phyloP scores from a whole-genome alignment of 352 stramenopile genomes.

The Blastocystis hominis region DNA sequence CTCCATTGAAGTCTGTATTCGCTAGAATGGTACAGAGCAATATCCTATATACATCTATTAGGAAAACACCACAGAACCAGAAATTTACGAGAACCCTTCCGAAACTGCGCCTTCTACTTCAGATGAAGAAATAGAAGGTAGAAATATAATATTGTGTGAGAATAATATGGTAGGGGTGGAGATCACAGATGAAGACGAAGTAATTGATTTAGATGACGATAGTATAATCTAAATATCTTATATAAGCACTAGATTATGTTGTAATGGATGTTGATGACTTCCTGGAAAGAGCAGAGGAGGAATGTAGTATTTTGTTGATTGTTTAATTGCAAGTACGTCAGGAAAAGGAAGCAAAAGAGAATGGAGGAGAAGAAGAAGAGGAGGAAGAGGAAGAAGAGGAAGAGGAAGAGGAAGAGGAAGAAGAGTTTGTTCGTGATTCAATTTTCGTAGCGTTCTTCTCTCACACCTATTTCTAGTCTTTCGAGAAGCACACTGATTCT shows the following conservation, averaged over 20 bases:
- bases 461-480: neutral
- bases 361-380: neutral
- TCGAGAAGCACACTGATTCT: conserved; percentile 41
- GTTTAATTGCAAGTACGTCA: neutral
- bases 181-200: neutral
- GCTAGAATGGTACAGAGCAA: neutral
- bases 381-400: neutral
- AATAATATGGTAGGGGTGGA: neutral
- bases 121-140: neutral
- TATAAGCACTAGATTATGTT: neutral
- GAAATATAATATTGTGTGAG: neutral
- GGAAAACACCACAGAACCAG: neutral
- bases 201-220: conserved; percentile 17
- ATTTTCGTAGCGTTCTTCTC: neutral
- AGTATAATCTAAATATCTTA: neutral
- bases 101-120: neutral
- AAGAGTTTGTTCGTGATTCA: conserved; percentile 25
- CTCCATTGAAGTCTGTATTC: neutral
- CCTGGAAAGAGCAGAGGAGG: neutral
- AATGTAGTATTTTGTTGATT: neutral
- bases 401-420: neutral
- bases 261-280: conserved; percentile 53
- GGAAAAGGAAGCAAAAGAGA: neutral
- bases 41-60: neutral
- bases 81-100: neutral